Conservation (phyloP, 495 filamentous ascomycete species). For the Polyplosphaeria fusca region DNA sequence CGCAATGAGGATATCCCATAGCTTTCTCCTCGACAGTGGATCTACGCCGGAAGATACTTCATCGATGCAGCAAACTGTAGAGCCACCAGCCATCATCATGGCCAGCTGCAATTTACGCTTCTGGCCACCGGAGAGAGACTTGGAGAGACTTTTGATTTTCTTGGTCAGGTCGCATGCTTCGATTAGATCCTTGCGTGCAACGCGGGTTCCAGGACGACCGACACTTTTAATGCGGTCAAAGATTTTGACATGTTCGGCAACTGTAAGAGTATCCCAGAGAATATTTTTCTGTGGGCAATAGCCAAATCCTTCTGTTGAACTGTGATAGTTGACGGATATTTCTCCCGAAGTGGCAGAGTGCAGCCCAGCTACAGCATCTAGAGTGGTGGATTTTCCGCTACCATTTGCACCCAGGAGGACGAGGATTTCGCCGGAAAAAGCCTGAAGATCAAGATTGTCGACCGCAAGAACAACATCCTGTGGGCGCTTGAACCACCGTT, state of each 20-base stretch:
- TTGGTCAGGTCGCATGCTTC: constrained; percentile 63
- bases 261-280: constrained; percentile 79
- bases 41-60: constrained; percentile 83
- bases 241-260: constrained; percentile 72
- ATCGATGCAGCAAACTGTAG: constrained; percentile 80
- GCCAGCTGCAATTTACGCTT: constrained; percentile 86
- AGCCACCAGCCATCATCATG: constrained; percentile 91
- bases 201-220: constrained; percentile 44
- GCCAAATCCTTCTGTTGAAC: constrained; percentile 69
- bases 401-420: constrained; percentile 84
- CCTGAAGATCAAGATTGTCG: constrained; percentile 59
- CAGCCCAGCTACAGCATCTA: constrained; percentile 74
- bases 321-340: constrained; percentile 69
- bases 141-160: constrained; percentile 63
- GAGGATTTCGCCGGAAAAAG: constrained; percentile 71
- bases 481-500: constrained; percentile 56
- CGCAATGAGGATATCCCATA: constrained; percentile 84
- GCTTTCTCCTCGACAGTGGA: constrained; percentile 73
- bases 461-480: constrained; percentile 67
- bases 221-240: constrained; percentile 72
- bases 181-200: constrained; percentile 58
- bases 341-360: constrained; percentile 65
- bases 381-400: constrained; percentile 70
- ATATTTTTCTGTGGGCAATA: constrained; percentile 79
- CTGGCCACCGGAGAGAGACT: constrained; percentile 79